Conservation (phyloP, 768 basidiomycete species). For the Clitopilus passeckerianus region DNA sequence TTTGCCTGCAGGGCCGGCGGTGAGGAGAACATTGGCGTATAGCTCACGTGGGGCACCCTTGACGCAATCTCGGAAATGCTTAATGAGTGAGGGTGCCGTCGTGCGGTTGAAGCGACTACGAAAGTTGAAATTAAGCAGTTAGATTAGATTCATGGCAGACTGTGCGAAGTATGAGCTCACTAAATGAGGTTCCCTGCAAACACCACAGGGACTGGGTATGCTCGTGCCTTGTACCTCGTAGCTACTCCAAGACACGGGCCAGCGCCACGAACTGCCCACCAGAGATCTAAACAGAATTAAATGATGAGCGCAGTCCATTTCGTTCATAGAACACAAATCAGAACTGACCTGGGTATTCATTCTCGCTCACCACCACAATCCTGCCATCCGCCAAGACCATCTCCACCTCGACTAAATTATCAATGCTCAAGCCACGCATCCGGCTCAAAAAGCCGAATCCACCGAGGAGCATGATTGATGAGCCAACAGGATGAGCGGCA, state of each 20-base stretch:
- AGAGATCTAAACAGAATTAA: slow-evolving; percentile 50
- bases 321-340: neutral
- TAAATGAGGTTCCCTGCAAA: slow-evolving; percentile 93
- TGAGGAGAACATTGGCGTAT: slow-evolving; percentile 87
- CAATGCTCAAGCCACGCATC: slow-evolving; percentile 80
- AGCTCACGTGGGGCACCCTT: slow-evolving; percentile 84
- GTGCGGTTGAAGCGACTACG: slow-evolving; percentile 77
- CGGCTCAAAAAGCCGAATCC: slow-evolving; percentile 89
- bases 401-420: slow-evolving; percentile 88
- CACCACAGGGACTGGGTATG: slow-evolving; percentile 85
- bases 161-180: slow-evolving; percentile 35
- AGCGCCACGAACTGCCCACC: slow-evolving; percentile 85
- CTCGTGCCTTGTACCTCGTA: slow-evolving; percentile 86
- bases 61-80: slow-evolving; percentile 90
- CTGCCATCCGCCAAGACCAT: slow-evolving; percentile 87
- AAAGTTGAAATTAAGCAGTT: neutral
- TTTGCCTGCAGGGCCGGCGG: slow-evolving; percentile 80
- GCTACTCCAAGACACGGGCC: slow-evolving; percentile 81
- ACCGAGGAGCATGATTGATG: slow-evolving; percentile 76
- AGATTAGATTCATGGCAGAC: no score
- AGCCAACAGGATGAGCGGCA: slow-evolving; percentile 75
- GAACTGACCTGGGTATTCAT: slow-evolving; percentile 56
- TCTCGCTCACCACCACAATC: slow-evolving; percentile 74
- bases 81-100: slow-evolving; percentile 85
- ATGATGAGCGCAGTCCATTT: no score